A percentile compares a stretch with the other conserved stretches of the same genome.
Conservation (phyloP, 1,139 yeast genomes). For the Pneumocystis oryctolagi region DNA sequence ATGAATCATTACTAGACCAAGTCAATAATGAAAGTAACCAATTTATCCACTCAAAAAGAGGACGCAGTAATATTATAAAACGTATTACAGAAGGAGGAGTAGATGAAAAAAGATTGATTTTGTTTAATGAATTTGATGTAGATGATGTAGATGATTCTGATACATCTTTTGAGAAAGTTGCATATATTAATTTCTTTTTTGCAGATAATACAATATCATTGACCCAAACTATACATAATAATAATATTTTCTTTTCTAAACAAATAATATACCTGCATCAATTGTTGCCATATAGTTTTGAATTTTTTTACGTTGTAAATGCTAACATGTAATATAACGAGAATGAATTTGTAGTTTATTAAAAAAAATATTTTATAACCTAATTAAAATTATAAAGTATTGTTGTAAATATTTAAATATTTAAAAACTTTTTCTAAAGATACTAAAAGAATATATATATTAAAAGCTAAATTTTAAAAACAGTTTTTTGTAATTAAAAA, state of each 20-base stretch:
- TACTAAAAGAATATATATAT: too few species aligned
- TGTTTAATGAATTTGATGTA: neutral
- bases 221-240: neutral
- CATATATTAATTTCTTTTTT: neutral
- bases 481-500: too few species aligned
- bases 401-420: too few species aligned
- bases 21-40: neutral
- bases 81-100: neutral
- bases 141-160: neutral
- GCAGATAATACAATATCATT: neutral
- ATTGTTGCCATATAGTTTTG: neutral
- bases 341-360: neutral
- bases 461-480: too few species aligned
- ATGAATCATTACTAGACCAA: neutral
- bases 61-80: neutral
- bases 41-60: neutral
- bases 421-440: too few species aligned
- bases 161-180: neutral
- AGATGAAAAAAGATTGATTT: neutral
- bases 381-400: too few species aligned
- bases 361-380: neutral
- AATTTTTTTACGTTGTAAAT: neutral
- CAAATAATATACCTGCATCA: neutral
- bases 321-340: neutral
- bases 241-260: neutral